Percentiles rank a stretch among this genome's conserved stretches.
Conservation (phyloP, 2,329 filamentous ascomycete species). For the Fusarium poae region DNA sequence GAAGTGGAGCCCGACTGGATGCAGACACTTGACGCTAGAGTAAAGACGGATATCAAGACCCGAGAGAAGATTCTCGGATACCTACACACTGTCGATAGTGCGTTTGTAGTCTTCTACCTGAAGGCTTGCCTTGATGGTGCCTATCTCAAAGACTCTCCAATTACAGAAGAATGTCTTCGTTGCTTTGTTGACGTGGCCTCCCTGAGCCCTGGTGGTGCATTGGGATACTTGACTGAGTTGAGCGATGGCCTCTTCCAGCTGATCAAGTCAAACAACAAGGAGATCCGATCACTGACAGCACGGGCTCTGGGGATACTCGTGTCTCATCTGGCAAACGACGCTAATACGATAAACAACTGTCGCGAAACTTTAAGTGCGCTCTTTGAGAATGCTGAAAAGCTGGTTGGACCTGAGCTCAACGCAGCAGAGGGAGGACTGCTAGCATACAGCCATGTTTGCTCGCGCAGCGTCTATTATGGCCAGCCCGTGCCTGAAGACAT, state of each 20-base stretch:
- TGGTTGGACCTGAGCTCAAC: conserved; percentile 59
- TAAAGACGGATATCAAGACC: conserved; percentile 76
- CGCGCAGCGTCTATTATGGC: conserved; percentile 61
- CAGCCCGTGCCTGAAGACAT: conserved; percentile 47
- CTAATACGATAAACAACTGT: conserved; percentile 48
- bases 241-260: conserved; percentile 68
- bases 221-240: conserved; percentile 64
- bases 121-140: conserved; percentile 70
- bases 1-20: conserved; percentile 87
- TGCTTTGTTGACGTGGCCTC: conserved; percentile 68
- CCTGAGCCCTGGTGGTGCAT: conserved; percentile 62
- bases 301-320: conserved; percentile 81
- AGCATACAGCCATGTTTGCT: conserved; percentile 60
- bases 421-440: conserved; percentile 62
- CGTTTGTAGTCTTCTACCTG: conserved; percentile 61
- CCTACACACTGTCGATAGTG: conserved; percentile 58
- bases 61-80: conserved; percentile 70
- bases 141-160: conserved; percentile 58
- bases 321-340: conserved; percentile 69
- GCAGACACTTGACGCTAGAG: conserved; percentile 77
- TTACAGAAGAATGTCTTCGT: conserved; percentile 63
- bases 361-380: conserved; percentile 57
- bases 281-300: conserved; percentile 74
- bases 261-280: conserved; percentile 78
- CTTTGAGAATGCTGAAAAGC: conserved; percentile 58